phyloP scores from a whole-genome alignment of 257 asterid genomes.

The Solanum megistacrolobum region DNA sequence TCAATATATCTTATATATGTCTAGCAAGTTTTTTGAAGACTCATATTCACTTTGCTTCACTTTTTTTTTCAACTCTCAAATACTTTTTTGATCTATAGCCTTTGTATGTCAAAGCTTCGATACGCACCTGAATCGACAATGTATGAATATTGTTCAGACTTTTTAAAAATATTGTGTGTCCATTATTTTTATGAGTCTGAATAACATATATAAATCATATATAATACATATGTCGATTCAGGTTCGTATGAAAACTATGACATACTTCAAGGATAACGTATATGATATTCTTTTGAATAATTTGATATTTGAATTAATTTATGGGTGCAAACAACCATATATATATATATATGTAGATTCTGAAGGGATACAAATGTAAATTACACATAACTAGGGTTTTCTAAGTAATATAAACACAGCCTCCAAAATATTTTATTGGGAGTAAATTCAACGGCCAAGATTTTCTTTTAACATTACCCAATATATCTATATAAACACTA shows the following conservation, averaged over 20 bases:
- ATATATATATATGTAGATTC: not conserved
- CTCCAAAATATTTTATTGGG: not conserved
- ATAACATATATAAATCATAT: not conserved
- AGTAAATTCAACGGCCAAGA: not conserved
- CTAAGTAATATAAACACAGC: not conserved
- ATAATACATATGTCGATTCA: not conserved
- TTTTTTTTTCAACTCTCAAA: not conserved
- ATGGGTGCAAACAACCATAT: not conserved
- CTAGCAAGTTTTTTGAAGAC: not conserved
- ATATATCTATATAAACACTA: not conserved
- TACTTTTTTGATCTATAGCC: not conserved
- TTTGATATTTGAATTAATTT: not conserved
- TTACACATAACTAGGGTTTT: not conserved
- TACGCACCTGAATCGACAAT: not conserved
- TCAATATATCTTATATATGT: not conserved
- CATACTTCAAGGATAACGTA: not conserved
- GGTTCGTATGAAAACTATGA: not conserved
- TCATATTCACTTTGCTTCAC: not conserved
- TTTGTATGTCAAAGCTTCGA: not conserved
- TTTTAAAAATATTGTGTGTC: not conserved
- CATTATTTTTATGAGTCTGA: no score
- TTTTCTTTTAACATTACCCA: not conserved
- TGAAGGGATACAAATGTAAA: not conserved
- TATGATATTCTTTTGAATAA: not conserved
- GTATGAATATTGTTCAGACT: not conserved